A percentile compares a stretch with the other conserved stretches of the same genome.
These are phyloP conservation scores for Penicillium robsamsonii DNA, from an alignment of 495 filamentous ascomycete genomes.

Conservation along the genomic window DNA sequence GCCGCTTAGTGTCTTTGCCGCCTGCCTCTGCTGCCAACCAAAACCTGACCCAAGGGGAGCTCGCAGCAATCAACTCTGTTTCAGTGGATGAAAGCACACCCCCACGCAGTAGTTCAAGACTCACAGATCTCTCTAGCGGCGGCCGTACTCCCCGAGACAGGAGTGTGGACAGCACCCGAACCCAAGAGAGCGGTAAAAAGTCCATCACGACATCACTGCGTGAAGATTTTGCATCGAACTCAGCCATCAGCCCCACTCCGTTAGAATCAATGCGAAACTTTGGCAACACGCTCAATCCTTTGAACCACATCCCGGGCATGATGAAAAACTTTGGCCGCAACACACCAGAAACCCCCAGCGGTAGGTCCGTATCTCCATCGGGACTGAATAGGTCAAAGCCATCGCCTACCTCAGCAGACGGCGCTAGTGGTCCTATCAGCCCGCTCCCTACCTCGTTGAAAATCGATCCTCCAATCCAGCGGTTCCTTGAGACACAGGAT, in stretches of 20 bases:
- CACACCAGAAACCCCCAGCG: constrained; percentile 35
- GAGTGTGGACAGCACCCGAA: constrained; percentile 73
- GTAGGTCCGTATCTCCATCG: constrained; percentile 26
- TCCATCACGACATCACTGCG: constrained; percentile 27
- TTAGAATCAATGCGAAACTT: constrained; percentile 83
- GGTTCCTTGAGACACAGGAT: constrained; percentile 78
- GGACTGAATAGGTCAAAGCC: constrained; percentile 31
- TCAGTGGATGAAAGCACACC: constrained; percentile 35
- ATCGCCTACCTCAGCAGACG: constrained; percentile 26
- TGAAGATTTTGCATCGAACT: constrained; percentile 26
- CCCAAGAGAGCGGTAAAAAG: constrained; percentile 42
- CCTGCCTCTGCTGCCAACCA: constrained; percentile 58
- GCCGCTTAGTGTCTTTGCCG: constrained; percentile 71
- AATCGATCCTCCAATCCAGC: constrained; percentile 68
- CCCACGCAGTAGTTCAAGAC: constrained; percentile 31
- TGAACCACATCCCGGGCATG: constrained; percentile 72
- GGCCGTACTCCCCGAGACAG: constrained; percentile 62
- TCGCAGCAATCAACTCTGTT: constrained; percentile 43
- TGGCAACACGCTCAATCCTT: constrained; percentile 78
- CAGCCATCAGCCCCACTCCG: constrained; percentile 46
- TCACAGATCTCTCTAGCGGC: constrained; percentile 60
- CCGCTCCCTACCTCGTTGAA: constrained; percentile 33
- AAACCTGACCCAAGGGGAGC: constrained; percentile 45
- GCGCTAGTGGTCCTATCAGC: constrained; percentile 17
- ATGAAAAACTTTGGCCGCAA: constrained; percentile 73